Conservation (phyloP, 2,329 filamentous ascomycete species). For the Sphaerostilbella broomeana region DNA sequence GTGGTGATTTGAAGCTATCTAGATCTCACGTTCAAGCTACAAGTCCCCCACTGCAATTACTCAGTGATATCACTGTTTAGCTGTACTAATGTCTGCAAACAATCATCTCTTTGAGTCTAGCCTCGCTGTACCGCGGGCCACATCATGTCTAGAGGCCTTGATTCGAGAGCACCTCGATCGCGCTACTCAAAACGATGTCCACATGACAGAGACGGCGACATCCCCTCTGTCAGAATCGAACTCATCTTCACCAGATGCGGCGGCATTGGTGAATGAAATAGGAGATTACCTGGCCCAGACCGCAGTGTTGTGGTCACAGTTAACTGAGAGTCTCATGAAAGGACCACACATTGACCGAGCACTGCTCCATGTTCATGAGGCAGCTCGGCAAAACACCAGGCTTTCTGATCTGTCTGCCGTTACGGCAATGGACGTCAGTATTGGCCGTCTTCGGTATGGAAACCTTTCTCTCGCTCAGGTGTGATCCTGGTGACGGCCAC, state of each 20-base stretch:
- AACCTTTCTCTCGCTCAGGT: background rate
- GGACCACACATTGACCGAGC: slow-evolving; percentile 28
- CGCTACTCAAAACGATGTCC: slow-evolving; percentile 20
- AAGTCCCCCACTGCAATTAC: no score
- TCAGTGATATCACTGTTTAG: no score
- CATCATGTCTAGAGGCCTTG: slow-evolving; percentile 20
- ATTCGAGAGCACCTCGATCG: slow-evolving; percentile 24
- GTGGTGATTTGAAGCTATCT: no score
- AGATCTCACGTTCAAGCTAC: no score
- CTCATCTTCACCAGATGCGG: slow-evolving; percentile 15
- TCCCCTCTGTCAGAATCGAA: slow-evolving; percentile 13
- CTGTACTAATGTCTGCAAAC: no score
- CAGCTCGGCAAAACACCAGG: slow-evolving; percentile 18
- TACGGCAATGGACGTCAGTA: slow-evolving; percentile 26
- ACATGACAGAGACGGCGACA: slow-evolving; percentile 9
- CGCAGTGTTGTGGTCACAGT: slow-evolving; percentile 27
- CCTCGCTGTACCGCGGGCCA: slow-evolving; percentile 8
- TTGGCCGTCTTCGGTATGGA: slow-evolving; percentile 29
- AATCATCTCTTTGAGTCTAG: slow-evolving; percentile 11
- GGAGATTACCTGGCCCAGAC: slow-evolving; percentile 31
- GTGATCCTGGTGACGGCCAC: background rate
- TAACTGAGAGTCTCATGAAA: slow-evolving; percentile 29
- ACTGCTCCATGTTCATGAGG: slow-evolving; percentile 23
- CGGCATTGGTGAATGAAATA: slow-evolving; percentile 28
- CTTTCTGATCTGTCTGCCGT: slow-evolving; percentile 25